phyloP scores from a whole-genome alignment of 2,329 filamentous ascomycete species.

The Aspergillus vadensis region DNA sequence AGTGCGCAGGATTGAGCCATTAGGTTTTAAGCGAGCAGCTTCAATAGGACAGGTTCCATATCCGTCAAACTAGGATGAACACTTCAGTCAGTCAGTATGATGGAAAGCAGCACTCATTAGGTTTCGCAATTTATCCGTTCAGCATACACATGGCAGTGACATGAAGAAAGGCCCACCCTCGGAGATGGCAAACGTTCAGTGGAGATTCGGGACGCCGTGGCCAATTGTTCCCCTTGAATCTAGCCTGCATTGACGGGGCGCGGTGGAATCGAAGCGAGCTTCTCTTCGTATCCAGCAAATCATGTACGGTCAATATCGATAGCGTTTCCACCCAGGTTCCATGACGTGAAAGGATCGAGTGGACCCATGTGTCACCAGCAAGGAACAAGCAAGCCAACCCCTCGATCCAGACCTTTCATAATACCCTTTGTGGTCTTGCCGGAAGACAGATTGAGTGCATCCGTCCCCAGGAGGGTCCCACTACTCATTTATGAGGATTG shows the following conservation, averaged over 20 bases:
- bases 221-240: background rate
- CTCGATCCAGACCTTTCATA: too few relatives aligned
- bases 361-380: background rate
- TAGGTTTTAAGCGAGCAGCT: too few relatives aligned
- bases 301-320: background rate
- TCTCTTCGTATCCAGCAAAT: background rate
- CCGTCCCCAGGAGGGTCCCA: background rate
- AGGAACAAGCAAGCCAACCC: background rate
- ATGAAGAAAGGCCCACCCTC: too few relatives aligned
- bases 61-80: too few relatives aligned
- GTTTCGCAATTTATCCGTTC: too few relatives aligned
- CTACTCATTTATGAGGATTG: background rate
- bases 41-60: too few relatives aligned
- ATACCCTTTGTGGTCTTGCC: too few relatives aligned
- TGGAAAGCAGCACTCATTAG: too few relatives aligned
- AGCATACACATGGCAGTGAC: too few relatives aligned
- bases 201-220: background rate
- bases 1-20: too few relatives aligned
- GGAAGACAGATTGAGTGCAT: background rate
- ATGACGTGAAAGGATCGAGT: background rate
- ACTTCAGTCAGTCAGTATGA: too few relatives aligned
- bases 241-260: background rate
- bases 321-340: background rate
- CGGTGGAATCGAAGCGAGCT: background rate
- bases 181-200: too few relatives aligned